These are phyloP conservation scores for Eimeria praecox DNA, from an alignment of 169 alveolate genomes.

Conservation along the genomic window DNA sequence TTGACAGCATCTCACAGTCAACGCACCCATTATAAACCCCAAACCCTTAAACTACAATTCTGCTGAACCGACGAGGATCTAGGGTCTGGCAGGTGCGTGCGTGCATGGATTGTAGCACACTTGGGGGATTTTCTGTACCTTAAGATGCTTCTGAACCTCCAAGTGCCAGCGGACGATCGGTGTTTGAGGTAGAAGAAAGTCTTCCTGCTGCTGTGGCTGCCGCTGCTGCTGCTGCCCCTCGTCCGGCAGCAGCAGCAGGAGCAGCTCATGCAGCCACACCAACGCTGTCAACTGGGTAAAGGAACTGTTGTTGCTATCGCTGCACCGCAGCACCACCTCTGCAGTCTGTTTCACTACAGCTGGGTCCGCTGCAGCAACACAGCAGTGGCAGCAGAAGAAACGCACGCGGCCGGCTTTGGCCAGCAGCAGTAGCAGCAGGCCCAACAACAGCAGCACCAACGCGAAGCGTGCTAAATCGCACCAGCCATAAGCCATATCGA, in stretches of 20 bases:
- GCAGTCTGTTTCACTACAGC: conserved; percentile 55
- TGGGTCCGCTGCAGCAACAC: conserved; percentile 72
- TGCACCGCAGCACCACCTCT: conserved; percentile 68
- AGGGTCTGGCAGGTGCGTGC: background rate
- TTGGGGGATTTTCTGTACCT: background rate
- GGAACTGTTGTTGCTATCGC: conserved; percentile 74
- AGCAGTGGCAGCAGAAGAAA: background rate
- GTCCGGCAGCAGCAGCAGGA: conserved; percentile 69
- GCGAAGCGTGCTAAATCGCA: background rate
- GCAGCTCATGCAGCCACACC: conserved; percentile 81
- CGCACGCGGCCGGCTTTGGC: background rate
- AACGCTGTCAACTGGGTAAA: conserved; percentile 81
- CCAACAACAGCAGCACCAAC: conserved; percentile 27
- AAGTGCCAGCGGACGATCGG: conserved; percentile 11
- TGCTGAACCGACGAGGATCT: background rate
- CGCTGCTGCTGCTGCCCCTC: conserved; percentile 50
- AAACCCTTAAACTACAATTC: background rate
- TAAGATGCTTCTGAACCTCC: conserved; percentile 56
- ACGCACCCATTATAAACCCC: background rate
- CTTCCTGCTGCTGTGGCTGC: conserved; percentile 59
- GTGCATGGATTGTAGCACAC: background rate
- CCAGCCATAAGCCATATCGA: background rate
- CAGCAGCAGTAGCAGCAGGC: conserved; percentile 31
- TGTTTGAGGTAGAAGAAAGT: background rate
- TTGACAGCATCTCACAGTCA: background rate